phyloP scores from a whole-genome alignment of 1,139 yeast genomes.

The Geotrichum cucujoidarum region DNA sequence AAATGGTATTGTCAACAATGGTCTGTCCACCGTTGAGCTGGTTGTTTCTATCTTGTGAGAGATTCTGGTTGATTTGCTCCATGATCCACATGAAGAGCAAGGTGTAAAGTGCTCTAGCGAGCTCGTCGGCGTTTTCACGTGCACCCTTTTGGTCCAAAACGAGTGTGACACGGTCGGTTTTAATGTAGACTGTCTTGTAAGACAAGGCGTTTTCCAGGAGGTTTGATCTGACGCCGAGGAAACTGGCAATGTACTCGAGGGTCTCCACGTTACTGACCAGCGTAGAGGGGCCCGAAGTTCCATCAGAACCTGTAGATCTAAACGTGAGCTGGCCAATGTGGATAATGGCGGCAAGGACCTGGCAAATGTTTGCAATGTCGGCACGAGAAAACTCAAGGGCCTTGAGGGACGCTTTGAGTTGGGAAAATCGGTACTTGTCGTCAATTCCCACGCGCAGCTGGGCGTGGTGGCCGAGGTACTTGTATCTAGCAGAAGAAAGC shows the following conservation, averaged over 20 bases:
- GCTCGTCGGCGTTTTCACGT: slow-evolving; percentile 41
- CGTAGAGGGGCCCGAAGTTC: slow-evolving; percentile 38
- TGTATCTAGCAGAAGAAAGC: slow-evolving; percentile 32
- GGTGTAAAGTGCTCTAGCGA: slow-evolving; percentile 41
- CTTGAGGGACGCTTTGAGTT: slow-evolving; percentile 37
- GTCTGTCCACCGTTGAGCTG: slow-evolving; percentile 27
- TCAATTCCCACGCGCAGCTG: slow-evolving; percentile 40
- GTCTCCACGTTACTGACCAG: slow-evolving; percentile 38
- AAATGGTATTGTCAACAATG: slow-evolving; percentile 37
- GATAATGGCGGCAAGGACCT: slow-evolving; percentile 42
- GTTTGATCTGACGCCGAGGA: slow-evolving; percentile 40
- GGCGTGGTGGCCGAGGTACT: slow-evolving; percentile 41
- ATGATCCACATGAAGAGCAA: slow-evolving; percentile 41
- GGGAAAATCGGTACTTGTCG: slow-evolving; percentile 37
- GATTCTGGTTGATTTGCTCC: slow-evolving; percentile 37
- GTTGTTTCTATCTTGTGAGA: slow-evolving; percentile 32
- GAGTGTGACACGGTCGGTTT: slow-evolving; percentile 40
- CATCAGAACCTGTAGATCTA: slow-evolving; percentile 35
- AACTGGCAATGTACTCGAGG: slow-evolving; percentile 37
- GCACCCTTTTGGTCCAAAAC: slow-evolving; percentile 42
- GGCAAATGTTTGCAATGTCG: slow-evolving; percentile 43
- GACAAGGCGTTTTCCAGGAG: slow-evolving; percentile 38
- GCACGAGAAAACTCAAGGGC: slow-evolving; percentile 38
- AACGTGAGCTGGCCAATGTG: slow-evolving; percentile 42
- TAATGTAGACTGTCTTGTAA: slow-evolving; percentile 39